These are phyloP conservation scores for Rhynchosporium secalis DNA, from an alignment of 2,329 filamentous ascomycete species.

Conservation along the genomic window DNA sequence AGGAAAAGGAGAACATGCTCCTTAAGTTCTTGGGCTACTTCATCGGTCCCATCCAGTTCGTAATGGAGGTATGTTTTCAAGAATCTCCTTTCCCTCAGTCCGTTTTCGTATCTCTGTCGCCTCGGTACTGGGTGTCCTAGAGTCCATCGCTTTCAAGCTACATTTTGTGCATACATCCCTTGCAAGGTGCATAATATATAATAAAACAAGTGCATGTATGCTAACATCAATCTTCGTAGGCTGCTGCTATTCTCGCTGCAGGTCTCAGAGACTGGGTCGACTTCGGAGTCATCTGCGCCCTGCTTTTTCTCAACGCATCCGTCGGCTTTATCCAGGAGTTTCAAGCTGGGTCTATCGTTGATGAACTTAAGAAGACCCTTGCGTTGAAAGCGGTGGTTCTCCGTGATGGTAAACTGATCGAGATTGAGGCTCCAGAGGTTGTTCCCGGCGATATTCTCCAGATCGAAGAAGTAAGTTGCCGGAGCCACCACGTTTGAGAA, in stretches of 20 bases:
- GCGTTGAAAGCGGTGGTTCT: conserved; percentile 85
- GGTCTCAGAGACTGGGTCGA: conserved; percentile 89
- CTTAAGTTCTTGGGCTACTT: conserved; percentile 84
- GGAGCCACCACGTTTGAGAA: neutral
- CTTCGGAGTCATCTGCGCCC: conserved; percentile 85
- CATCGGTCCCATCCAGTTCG: conserved; percentile 86
- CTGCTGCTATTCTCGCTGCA: conserved; percentile 75
- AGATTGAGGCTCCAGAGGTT: conserved; percentile 79
- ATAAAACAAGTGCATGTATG: conserved; percentile 10
- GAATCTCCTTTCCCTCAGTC: neutral
- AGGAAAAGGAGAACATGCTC: conserved; percentile 82
- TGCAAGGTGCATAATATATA: neutral
- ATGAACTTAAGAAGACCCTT: conserved; percentile 86
- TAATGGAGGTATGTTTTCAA: conserved; percentile 73
- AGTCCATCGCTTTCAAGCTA: neutral
- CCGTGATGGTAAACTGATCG: conserved; percentile 74
- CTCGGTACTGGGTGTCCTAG: neutral
- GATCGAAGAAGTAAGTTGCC: conserved; percentile 66
- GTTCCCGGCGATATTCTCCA: conserved; percentile 89
- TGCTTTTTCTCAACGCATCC: conserved; percentile 78
- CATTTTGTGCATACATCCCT: neutral
- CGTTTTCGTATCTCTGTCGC: conserved; percentile 20
- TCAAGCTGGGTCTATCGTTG: conserved; percentile 87
- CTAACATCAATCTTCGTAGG: conserved; percentile 37
- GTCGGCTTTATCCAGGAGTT: conserved; percentile 90